Evolutionary conservation across 805 yeast genomes (phyloP).

Genomic region (Metschnikowia lachancei): DNA sequence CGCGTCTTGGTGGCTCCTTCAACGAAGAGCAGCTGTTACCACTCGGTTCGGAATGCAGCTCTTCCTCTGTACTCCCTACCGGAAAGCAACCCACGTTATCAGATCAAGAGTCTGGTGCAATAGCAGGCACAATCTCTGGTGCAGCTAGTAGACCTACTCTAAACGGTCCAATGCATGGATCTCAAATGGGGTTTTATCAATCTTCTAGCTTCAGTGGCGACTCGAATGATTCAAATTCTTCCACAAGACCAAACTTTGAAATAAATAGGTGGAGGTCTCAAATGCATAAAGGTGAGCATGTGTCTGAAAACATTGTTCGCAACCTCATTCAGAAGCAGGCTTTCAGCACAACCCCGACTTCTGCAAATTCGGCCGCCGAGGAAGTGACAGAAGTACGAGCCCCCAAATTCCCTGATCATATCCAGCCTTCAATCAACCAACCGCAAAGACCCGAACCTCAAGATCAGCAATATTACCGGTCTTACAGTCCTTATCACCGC

Average conservation of each 20-base stretch:
- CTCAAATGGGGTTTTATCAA: slow-evolving; percentile 1
- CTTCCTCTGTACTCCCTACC: slow-evolving; percentile 9
- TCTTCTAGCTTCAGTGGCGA: slow-evolving; percentile 6
- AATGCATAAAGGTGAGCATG: slow-evolving; percentile 7
- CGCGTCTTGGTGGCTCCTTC: slow-evolving; percentile 6
- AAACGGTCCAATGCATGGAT: not conserved
- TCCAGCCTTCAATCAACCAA: not conserved
- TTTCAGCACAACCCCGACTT: not conserved
- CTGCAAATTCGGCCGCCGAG: not conserved
- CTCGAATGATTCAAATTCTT: slow-evolving; percentile 2
- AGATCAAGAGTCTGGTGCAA: slow-evolving; percentile 6
- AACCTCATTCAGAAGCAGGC: slow-evolving; percentile 8
- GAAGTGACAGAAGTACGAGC: not conserved
- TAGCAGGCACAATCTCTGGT: slow-evolving; percentile 1
- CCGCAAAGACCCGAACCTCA: not conserved
- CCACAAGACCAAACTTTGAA: slow-evolving; percentile 8
- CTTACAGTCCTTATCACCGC: slow-evolving; percentile 10
- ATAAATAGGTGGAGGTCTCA: slow-evolving; percentile 14
- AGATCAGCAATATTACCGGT: slow-evolving; percentile 2
- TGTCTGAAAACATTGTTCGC: slow-evolving; percentile 7
- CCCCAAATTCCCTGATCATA: not conserved
- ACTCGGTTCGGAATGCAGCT: slow-evolving; percentile 13
- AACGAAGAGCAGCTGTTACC: slow-evolving; percentile 17
- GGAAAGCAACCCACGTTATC: slow-evolving; percentile 1
- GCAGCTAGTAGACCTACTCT: not conserved